phyloP scores from a whole-genome alignment of 768 basidiomycete species.

The Lactarius evosmus region DNA sequence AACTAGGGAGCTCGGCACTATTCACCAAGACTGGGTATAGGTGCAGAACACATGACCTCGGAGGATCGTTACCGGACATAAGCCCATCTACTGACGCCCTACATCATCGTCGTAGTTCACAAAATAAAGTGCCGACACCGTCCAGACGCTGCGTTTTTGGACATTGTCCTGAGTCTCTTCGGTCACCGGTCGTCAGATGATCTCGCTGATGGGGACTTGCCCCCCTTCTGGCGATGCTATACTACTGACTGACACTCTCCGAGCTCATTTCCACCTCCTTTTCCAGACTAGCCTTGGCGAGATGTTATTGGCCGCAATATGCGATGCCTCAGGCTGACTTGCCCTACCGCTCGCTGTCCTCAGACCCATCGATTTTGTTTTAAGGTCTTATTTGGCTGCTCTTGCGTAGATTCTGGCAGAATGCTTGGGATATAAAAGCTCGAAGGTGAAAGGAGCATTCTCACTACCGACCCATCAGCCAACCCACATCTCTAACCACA shows the following conservation, averaged over 20 bases:
- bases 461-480: not conserved
- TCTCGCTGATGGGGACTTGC: not conserved
- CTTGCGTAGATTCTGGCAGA: not conserved
- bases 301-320: not conserved
- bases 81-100: no score
- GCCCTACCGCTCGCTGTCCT: not conserved
- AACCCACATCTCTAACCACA: not conserved
- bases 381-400: not conserved
- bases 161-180: not conserved
- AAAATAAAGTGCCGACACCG: not conserved
- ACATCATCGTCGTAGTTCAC: no score
- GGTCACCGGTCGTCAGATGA: not conserved
- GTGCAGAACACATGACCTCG: no score
- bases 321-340: no score
- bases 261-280: no score
- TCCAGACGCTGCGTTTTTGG: no score
- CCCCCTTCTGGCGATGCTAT: not conserved
- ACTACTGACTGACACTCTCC: not conserved
- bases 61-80: no score
- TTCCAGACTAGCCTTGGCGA: no score
- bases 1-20: no score
- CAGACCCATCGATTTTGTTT: not conserved
- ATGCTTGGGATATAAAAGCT: not conserved
- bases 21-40: no score
- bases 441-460: not conserved